Conservation (phyloP, 805 yeast species). For the Ogataea naganishii region DNA sequence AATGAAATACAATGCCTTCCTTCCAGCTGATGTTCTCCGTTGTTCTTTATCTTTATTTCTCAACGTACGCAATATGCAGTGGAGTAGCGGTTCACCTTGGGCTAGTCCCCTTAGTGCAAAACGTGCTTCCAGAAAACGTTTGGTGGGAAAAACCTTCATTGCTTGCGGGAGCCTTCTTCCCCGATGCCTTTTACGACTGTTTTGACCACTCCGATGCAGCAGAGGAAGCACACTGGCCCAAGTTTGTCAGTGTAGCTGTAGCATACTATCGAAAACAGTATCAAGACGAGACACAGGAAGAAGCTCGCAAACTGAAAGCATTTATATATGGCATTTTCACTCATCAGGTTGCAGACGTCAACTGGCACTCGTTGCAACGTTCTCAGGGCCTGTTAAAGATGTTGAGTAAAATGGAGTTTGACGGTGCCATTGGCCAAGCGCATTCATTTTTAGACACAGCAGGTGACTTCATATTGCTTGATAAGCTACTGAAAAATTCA, state of each 20-base stretch:
- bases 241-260: slow-evolving; percentile 41
- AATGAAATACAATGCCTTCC: too few relatives aligned
- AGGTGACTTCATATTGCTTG: slow-evolving; percentile 49
- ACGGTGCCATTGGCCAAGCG: slow-evolving; percentile 37
- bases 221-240: slow-evolving; percentile 67
- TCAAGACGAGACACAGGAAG: slow-evolving; percentile 1
- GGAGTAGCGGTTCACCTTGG: slow-evolving; percentile 28
- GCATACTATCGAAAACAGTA: slow-evolving; percentile 26
- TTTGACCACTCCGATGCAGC: slow-evolving; percentile 41
- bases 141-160: slow-evolving; percentile 21
- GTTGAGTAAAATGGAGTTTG: slow-evolving; percentile 45
- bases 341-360: slow-evolving; percentile 56
- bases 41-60: background rate
- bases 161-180: slow-evolving; percentile 60
- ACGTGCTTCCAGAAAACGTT: slow-evolving; percentile 25
- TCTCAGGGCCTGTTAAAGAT: slow-evolving; percentile 46
- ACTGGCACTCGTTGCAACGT: slow-evolving; percentile 58
- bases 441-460: slow-evolving; percentile 53
- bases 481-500: slow-evolving; percentile 25
- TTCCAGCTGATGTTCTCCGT: too few relatives aligned
- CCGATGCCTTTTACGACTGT: slow-evolving; percentile 62
- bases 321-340: slow-evolving; percentile 51
- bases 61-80: slow-evolving; percentile 4
- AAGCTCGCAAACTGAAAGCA: slow-evolving; percentile 30
- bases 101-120: slow-evolving; percentile 23